Percentiles rank a stretch among this genome's conserved stretches.
Conservation (phyloP, 2,329 filamentous ascomycete species). For the Clonostachys byssicola region DNA sequence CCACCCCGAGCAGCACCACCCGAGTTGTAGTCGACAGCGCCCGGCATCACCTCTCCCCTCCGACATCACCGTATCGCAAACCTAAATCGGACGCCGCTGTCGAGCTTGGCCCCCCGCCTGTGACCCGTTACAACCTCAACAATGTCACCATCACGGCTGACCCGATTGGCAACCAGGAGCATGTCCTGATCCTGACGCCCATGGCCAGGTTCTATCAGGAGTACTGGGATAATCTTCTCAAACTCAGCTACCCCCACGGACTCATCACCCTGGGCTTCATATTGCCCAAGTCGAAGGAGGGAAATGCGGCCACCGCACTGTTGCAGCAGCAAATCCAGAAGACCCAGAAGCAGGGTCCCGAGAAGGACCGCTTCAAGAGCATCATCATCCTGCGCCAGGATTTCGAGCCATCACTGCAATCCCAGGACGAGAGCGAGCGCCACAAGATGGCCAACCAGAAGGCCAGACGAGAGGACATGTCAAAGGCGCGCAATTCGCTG, state of each 20-base stretch:
- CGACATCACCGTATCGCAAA: constrained; percentile 37
- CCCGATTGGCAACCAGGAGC: constrained; percentile 76
- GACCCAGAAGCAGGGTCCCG: constrained; percentile 73
- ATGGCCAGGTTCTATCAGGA: constrained; percentile 88
- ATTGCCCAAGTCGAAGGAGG: constrained; percentile 87
- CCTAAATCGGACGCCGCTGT: constrained; percentile 22
- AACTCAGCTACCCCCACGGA: constrained; percentile 84
- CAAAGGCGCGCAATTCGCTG: constrained; percentile 86
- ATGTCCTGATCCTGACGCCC: constrained; percentile 86
- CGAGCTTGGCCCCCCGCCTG: constrained; percentile 62
- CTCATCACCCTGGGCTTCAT: constrained; percentile 96
- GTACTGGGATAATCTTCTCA: constrained; percentile 92
- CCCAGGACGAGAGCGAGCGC: constrained; percentile 82
- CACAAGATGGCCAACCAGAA: constrained; percentile 94
- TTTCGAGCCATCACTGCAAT: constrained; percentile 75
- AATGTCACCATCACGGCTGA: constrained; percentile 79
- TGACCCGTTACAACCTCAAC: constrained; percentile 92
- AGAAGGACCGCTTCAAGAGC: constrained; percentile 81
- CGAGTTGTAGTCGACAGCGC: constrained; percentile 41
- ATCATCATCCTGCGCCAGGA: constrained; percentile 95
- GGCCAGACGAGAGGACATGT: constrained; percentile 80
- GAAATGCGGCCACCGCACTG: constrained; percentile 77
- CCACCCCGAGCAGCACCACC: constrained; percentile 33
- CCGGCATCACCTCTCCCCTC: constrained; percentile 37
- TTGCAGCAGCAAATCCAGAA: constrained; percentile 82